Base-by-base conservation (phyloP, 1,284 basidiomycete species). In the Microbotryum lychnidis-dioicae region DNA sequence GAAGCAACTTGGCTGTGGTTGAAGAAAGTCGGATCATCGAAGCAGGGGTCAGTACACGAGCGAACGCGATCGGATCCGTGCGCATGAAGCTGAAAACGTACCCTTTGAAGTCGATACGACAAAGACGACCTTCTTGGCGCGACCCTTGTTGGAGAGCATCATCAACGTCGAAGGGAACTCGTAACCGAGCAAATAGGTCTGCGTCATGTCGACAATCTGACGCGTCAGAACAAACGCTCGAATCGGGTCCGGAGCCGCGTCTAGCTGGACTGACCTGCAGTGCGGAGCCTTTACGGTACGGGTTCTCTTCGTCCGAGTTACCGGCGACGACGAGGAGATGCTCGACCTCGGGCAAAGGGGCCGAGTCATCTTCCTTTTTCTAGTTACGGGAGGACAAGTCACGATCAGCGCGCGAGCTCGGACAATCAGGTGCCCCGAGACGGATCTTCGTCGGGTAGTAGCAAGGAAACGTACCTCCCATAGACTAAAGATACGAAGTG, bases 101-200 rank as follows among this genome's bases (percentile, higher is more conserved):
- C 91, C 89, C 82, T 97, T 97, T 37, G 87, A 87, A 4, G 87
- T 83, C 23, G 91, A 94, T 68, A 89, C 92, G 48, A 97, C 79
- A 60, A 97, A 87, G 33, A 80, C 81, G 33, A 97, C 77, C 71
- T 83, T 86, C n/a, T 56, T 48, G 54, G 16, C 33, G 57, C 85
- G 79, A 2, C 16, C 37, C 16, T 42, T 42, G 70, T 85, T 85
- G 16, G 71, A 69, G 69, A 86, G 82, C 69, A 97, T 87, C 61
- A 93, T 83, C 50, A 97, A 79, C 0, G 93, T 97, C 0, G 91
- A 91, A 0, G 93, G 93, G 73, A 97, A 97, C 75, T 97, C 94
- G 75, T 92, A 97, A 27, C 92, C 94, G 42, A 97, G 82, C 10
- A 97, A 80, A 87, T 91, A 97, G 70, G 90, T 91, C 91, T 94